phyloP scores from a whole-genome alignment of 2,329 filamentous ascomycete genomes.

The Colletotrichum melonis region DNA sequence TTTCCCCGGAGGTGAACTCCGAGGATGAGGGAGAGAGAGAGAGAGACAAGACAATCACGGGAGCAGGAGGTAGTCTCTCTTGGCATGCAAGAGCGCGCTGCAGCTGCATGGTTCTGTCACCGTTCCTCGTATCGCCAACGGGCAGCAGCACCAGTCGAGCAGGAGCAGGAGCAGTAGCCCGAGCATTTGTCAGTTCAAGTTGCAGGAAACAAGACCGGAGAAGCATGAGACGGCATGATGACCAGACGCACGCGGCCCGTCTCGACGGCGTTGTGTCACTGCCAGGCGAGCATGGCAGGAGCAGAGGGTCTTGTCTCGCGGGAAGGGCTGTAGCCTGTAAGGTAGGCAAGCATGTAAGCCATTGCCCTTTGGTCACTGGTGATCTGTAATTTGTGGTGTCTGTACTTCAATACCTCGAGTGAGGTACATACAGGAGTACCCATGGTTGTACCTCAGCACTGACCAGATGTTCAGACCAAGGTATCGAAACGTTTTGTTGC shows the following conservation, averaged over 20 bases:
- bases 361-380: neutral
- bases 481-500: neutral
- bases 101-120: neutral
- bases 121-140: constrained; percentile 12
- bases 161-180: neutral
- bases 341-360: neutral
- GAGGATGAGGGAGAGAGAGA: neutral
- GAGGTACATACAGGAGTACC: neutral
- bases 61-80: neutral
- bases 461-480: neutral
- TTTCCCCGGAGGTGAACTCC: neutral
- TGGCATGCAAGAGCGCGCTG: constrained; percentile 16
- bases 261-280: constrained; percentile 8
- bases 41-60: neutral
- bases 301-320: neutral
- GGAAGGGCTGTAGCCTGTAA: neutral
- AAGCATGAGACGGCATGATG: neutral
- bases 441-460: neutral
- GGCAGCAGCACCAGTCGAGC: neutral
- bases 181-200: no score
- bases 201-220: neutral
- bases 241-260: constrained; percentile 25
- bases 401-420: no score
- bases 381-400: neutral
- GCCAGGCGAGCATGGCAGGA: neutral